phyloP scores from a whole-genome alignment of 2,329 filamentous ascomycete species.

The Basipetospora chlamydospora region DNA sequence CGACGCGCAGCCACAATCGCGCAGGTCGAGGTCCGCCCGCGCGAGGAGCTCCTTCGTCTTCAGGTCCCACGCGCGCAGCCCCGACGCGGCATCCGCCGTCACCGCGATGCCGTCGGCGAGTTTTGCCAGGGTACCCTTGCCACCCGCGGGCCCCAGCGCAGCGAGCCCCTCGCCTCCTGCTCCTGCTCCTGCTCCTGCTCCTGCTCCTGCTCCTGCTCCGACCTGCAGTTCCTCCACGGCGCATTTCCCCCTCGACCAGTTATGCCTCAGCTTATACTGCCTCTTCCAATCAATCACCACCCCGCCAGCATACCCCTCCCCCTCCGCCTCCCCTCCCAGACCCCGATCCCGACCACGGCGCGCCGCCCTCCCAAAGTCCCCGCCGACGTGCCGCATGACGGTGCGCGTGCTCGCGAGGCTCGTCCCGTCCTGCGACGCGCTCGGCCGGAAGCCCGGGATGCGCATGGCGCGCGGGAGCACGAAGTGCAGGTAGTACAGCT shows the following conservation, averaged over 20 bases:
- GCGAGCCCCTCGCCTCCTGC: constrained; percentile 12
- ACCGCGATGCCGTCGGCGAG: constrained; percentile 64
- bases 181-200: no score
- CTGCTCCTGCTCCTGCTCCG: no score
- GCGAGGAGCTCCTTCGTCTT: constrained; percentile 49
- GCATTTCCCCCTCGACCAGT: constrained; percentile 77
- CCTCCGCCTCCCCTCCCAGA: constrained; percentile 18
- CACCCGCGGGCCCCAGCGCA: neutral
- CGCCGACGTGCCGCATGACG: constrained; percentile 2
- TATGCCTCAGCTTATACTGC: constrained; percentile 77
- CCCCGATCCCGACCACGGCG: no score
- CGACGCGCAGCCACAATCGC: constrained; percentile 10
- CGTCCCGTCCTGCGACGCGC: constrained; percentile 9
- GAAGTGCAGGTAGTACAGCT: constrained; percentile 75
- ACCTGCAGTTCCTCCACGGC: constrained; percentile 65
- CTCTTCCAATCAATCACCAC: constrained; percentile 84
- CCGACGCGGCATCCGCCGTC: constrained; percentile 54
- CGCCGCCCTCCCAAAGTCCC: constrained; percentile 1
- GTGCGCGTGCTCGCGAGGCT: neutral
- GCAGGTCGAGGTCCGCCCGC: constrained; percentile 20
- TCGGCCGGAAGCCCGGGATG: constrained; percentile 48
- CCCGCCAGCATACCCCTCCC: constrained; percentile 21
- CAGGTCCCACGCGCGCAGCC: constrained; percentile 66
- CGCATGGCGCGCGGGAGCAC: constrained; percentile 67
- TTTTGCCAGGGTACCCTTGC: constrained; percentile 54